phyloP scores from a whole-genome alignment of 2,329 filamentous ascomycete species.

The Talaromyces sp. region DNA sequence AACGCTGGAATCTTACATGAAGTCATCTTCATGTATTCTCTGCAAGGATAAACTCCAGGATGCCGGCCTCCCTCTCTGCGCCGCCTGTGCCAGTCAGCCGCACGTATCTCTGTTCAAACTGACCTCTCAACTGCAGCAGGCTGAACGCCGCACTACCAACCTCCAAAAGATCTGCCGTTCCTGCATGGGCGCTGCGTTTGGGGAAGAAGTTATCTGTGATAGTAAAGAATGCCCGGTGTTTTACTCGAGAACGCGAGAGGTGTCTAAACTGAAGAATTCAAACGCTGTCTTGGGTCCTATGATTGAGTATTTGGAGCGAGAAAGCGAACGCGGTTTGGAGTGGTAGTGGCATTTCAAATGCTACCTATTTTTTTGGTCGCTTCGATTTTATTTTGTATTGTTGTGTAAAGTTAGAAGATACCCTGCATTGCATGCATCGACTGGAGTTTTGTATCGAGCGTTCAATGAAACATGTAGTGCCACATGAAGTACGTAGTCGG shows the following conservation, averaged over 20 bases:
- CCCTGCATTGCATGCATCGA: neutral
- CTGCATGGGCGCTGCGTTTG: constrained; percentile 67
- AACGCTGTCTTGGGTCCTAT: constrained; percentile 32
- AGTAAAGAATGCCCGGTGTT: constrained; percentile 91
- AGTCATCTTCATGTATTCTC: constrained; percentile 69
- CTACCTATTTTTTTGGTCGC: neutral
- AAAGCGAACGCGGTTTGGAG: constrained; percentile 27
- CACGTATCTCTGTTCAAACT: constrained; percentile 61
- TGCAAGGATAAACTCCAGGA: constrained; percentile 57
- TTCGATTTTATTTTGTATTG: neutral
- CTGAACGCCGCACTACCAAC: constrained; percentile 60
- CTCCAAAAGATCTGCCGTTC: constrained; percentile 69
- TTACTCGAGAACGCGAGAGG: constrained; percentile 50
- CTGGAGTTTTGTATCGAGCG: neutral
- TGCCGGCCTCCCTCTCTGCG: constrained; percentile 38
- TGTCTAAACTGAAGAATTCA: constrained; percentile 31
- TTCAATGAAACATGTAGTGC: neutral
- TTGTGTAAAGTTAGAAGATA: neutral
- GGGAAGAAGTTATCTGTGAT: constrained; percentile 79
- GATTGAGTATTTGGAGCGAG: constrained; percentile 29
- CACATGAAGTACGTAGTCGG: neutral
- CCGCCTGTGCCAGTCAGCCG: constrained; percentile 28
- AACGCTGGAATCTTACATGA: constrained; percentile 94
- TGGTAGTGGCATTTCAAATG: constrained; percentile 23
- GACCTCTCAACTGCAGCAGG: constrained; percentile 54